These are phyloP conservation scores for Closterium sp. DNA, from an alignment of 139 green algal species.

Conservation along the genomic window DNA sequence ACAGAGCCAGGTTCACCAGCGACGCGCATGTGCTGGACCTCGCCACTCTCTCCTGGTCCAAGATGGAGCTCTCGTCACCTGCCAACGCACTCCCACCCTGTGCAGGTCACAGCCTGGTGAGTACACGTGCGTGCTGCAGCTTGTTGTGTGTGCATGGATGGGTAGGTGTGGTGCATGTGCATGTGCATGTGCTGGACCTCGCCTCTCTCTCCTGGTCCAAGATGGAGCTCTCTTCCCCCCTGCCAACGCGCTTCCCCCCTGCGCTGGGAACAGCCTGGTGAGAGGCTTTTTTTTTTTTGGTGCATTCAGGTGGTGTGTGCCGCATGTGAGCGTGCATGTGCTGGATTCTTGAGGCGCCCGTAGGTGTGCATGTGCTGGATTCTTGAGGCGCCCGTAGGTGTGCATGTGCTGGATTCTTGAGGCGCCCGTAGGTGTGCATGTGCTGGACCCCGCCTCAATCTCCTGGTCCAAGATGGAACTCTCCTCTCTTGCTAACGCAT, in stretches of 20 bases:
- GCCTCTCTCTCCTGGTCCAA: conserved; percentile 68
- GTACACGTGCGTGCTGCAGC: background rate
- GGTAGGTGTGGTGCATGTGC: background rate
- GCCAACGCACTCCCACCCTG: conserved; percentile 43
- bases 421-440: conserved; percentile 50
- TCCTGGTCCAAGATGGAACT: conserved; percentile 62
- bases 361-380: background rate
- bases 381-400: background rate
- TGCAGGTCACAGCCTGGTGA: conserved; percentile 62
- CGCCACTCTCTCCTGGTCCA: conserved; percentile 67
- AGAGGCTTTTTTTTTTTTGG: too few relatives aligned
- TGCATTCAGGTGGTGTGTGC: background rate
- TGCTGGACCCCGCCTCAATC: conserved; percentile 71
- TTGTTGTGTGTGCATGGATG: background rate
- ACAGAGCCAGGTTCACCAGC: conserved; percentile 81
- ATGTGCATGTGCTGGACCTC: conserved; percentile 70
- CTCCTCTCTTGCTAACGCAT: background rate
- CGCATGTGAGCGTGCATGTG: background rate
- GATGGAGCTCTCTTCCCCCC: conserved; percentile 19
- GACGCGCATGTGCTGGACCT: conserved; percentile 81
- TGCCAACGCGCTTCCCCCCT: conserved; percentile 50
- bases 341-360: background rate
- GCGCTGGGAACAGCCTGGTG: conserved; percentile 62
- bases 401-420: conserved; percentile 58
- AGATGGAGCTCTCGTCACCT: conserved; percentile 22